Conservation (phyloP, 2,329 filamentous ascomycete species). For the Cladobotryum protrusum region DNA sequence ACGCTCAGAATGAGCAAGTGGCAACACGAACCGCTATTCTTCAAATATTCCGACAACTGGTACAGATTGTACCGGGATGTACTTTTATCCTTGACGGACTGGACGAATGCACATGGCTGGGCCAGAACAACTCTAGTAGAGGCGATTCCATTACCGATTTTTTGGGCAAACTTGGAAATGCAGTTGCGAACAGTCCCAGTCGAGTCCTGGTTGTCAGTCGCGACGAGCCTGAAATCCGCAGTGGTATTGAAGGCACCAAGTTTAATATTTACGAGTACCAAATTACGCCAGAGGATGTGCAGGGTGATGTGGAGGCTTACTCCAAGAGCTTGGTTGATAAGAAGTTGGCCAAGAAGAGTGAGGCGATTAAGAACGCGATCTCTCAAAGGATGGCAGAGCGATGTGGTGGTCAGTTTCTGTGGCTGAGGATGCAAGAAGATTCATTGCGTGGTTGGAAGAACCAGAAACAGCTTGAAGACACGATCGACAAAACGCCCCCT, state of each 20-base stretch:
- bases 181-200: constrained; percentile 12
- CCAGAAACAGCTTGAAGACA: constrained; percentile 21
- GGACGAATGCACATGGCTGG: constrained; percentile 25
- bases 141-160: constrained; percentile 13
- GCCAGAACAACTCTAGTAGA: not conserved
- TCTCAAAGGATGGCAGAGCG: constrained; percentile 20
- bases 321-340: constrained; percentile 22
- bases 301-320: constrained; percentile 17
- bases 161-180: constrained; percentile 12
- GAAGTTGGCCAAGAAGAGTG: constrained; percentile 23
- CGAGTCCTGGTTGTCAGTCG: constrained; percentile 23
- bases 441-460: constrained; percentile 21
- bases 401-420: constrained; percentile 30
- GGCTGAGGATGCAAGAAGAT: constrained; percentile 24
- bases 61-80: constrained; percentile 13
- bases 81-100: constrained; percentile 27
- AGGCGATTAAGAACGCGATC: constrained; percentile 12
- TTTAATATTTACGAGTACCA: constrained; percentile 10
- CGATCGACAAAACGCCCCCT: constrained; percentile 21
- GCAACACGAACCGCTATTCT: constrained; percentile 17
- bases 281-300: constrained; percentile 20
- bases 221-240: constrained; percentile 17
- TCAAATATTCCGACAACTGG: constrained; percentile 14
- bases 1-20: not conserved
- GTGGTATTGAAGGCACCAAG: constrained; percentile 5